phyloP scores from a whole-genome alignment of 139 green algal genomes.

The Picochlorum sp. region DNA sequence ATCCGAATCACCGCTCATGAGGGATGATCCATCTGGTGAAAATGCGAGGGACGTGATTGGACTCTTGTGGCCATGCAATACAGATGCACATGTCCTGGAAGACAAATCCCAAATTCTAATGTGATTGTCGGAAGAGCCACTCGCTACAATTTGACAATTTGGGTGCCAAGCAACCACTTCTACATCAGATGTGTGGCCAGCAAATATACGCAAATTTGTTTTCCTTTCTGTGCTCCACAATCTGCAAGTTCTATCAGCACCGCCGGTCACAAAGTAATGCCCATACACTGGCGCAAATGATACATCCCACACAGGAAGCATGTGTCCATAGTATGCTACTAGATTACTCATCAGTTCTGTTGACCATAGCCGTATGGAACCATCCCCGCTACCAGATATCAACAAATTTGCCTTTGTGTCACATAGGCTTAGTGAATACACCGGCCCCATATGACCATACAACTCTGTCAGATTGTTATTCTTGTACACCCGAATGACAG shows the following conservation, averaged over 20 bases:
- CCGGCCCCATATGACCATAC: slow-evolving; percentile 67
- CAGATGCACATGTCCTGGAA: slow-evolving; percentile 46
- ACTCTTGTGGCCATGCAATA: slow-evolving; percentile 61
- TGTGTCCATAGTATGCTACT: slow-evolving; percentile 57
- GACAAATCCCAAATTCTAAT: slow-evolving; percentile 87
- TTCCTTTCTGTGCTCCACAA: slow-evolving; percentile 75
- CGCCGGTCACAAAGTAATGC: slow-evolving; percentile 76
- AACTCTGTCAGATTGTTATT: slow-evolving; percentile 31
- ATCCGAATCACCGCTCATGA: slow-evolving; percentile 64
- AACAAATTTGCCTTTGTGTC: slow-evolving; percentile 31
- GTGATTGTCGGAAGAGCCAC: slow-evolving; percentile 72
- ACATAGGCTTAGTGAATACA: slow-evolving; percentile 52
- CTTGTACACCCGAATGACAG: slow-evolving; percentile 72
- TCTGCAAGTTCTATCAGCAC: slow-evolving; percentile 75
- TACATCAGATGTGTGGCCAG: slow-evolving; percentile 79
- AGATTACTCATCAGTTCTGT: slow-evolving; percentile 54
- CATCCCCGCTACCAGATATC: slow-evolving; percentile 62
- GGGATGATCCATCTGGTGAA: slow-evolving; percentile 52
- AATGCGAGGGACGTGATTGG: slow-evolving; percentile 59
- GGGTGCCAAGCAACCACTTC: slow-evolving; percentile 86
- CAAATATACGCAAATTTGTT: slow-evolving; percentile 20
- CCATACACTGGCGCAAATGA: slow-evolving; percentile 46
- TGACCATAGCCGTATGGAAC: slow-evolving; percentile 65
- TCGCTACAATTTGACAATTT: slow-evolving; percentile 87
- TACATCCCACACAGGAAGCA: slow-evolving; percentile 82